Percentiles rank a stretch among this genome's conserved stretches.
Conservation (phyloP, 1,284 basidiomycete genomes). For the Ganoderma boninense region DNA sequence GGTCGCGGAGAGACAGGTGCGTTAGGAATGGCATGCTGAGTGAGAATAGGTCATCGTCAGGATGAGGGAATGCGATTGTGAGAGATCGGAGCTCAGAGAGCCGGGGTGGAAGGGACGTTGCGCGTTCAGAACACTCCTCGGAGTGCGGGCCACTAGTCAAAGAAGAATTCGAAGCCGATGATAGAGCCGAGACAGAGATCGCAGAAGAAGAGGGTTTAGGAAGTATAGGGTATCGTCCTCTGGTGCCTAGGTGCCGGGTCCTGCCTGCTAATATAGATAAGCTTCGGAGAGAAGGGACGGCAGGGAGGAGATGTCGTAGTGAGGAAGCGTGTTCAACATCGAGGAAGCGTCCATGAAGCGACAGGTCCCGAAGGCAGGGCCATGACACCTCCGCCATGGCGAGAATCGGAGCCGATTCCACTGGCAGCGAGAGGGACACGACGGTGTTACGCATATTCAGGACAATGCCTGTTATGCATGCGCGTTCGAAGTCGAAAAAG, state of each 20-base stretch:
- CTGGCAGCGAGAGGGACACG: background rate
- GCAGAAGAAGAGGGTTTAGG: background rate
- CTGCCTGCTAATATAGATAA: background rate
- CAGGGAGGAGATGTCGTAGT: background rate
- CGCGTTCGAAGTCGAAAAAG: background rate
- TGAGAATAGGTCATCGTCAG: constrained; percentile 1
- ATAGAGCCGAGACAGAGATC: background rate
- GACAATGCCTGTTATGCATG: background rate
- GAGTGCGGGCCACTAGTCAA: no score
- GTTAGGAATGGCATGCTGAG: background rate
- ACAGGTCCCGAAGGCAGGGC: background rate
- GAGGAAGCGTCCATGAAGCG: background rate
- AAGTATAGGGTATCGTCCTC: background rate
- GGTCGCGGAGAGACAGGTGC: no score
- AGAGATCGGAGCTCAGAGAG: background rate
- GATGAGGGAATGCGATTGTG: background rate
- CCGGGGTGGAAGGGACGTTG: background rate
- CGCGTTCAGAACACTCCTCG: constrained; percentile 1
- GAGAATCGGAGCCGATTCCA: background rate
- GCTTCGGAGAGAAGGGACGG: background rate
- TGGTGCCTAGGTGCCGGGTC: background rate
- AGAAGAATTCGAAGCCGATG: background rate
- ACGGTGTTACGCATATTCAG: background rate
- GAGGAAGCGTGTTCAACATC: background rate
- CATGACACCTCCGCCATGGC: background rate